phyloP scores from a whole-genome alignment of 2,329 filamentous ascomycete species.

The Calonectria crousiana region DNA sequence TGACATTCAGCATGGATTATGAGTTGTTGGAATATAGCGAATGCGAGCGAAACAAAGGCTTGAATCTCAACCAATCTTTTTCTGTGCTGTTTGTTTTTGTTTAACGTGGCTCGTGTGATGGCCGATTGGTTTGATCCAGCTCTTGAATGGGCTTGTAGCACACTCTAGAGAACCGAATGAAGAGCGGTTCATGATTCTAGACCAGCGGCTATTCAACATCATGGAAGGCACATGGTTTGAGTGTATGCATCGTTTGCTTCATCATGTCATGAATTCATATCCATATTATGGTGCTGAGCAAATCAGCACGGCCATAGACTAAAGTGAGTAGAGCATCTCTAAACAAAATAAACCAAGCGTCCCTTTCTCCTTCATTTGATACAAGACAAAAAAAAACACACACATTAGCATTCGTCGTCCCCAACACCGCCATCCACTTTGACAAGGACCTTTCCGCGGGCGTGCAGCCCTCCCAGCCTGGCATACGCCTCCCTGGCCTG shows the following conservation, averaged over 20 bases:
- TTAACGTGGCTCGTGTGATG: background rate
- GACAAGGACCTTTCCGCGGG: constrained; percentile 55
- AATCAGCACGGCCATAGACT: background rate
- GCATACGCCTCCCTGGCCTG: constrained; percentile 52
- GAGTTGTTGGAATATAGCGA: background rate
- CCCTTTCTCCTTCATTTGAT: background rate
- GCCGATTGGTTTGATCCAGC: background rate
- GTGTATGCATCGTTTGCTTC: background rate
- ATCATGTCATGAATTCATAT: background rate
- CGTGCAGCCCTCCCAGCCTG: constrained; percentile 48
- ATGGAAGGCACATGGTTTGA: background rate
- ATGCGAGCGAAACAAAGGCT: too few species aligned
- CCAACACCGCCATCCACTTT: constrained; percentile 43
- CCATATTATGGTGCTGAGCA: background rate
- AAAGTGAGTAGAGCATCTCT: background rate
- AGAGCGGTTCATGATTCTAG: background rate
- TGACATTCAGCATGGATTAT: background rate
- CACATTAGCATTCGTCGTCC: constrained; percentile 37
- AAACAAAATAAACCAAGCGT: background rate
- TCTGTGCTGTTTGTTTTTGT: background rate
- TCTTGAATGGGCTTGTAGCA: background rate
- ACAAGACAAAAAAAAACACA: too few species aligned
- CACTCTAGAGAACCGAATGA: too few species aligned
- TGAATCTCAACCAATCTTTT: background rate
- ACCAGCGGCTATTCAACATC: too few species aligned